Evolutionary conservation across 2,329 filamentous ascomycete genomes (phyloP), one percentile per base, ranked within the genome.

Genomic region (Hortaea sp.): DNA sequence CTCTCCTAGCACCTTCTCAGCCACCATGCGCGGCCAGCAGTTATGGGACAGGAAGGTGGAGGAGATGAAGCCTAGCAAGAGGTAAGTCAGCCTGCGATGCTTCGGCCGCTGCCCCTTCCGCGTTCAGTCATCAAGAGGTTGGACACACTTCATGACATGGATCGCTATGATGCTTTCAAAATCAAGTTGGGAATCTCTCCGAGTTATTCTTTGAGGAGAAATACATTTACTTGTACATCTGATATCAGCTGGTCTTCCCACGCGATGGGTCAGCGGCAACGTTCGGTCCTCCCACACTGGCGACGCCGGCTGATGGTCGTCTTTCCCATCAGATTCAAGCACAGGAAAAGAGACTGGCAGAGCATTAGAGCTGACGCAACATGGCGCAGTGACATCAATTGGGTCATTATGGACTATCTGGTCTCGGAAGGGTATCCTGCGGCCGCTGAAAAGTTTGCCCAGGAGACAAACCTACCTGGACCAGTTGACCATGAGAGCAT

Each of bases 101-200:
- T 12, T 40, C 7, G 10, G 10, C 38, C 10, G 10, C 46, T 31
- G 48, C 41, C 12, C 43, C 35, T 42, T 39, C 30, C 31, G 35
- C 32, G 5, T 44, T 27, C 32, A n/a, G 32, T 35, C 32, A n/a
- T 10, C 32, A 35, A 35, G 9, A 35, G 32, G 2, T 35, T 6
- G 41, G 29, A 10, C 20, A 20, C 20, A 20, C 20, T 20, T 20
- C 20, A 20, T 11, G 29, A 65, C 61, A 59, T 62, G 71, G 30
- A 46, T 47, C 59, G 73, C 80, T 75, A 94, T 94, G 89, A 94
- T 86, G 78, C 63, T 74, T 76, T 35, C 71, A 71, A 72, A 76
- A 82, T 86, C 83, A 94, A 95, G 78, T 81, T 98, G 92, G 92
- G 92, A 98, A 98, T 98, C 92, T 98, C 94, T 98, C 92, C 85